Conservation (phyloP, 2,329 filamentous ascomycete genomes). For the Teratosphaeria zuluensis region DNA sequence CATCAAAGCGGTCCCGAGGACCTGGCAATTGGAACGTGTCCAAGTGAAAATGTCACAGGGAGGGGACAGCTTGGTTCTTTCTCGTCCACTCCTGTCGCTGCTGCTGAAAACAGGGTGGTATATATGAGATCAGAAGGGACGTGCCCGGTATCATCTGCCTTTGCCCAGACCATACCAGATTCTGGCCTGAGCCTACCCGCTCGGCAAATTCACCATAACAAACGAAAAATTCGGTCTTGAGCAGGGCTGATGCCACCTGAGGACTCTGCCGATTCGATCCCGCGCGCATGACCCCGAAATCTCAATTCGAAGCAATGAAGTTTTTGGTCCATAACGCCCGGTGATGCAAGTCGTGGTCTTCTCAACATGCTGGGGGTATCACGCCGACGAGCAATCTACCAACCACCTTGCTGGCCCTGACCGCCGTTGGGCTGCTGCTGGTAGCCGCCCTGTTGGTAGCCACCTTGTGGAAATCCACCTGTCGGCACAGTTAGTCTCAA, state of each 20-base stretch:
- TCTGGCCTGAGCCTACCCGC: not conserved
- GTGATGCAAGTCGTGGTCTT: not conserved
- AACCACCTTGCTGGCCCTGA: slow-evolving; percentile 10
- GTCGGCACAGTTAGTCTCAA: slow-evolving; percentile 2
- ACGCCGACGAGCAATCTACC: slow-evolving; percentile 1
- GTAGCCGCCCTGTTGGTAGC: slow-evolving; percentile 19
- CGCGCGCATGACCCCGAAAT: not conserved
- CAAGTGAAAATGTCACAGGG: not conserved
- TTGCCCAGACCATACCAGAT: not conserved
- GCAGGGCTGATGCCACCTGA: not conserved
- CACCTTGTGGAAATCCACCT: slow-evolving; percentile 21
- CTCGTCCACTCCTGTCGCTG: not conserved
- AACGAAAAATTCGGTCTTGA: not conserved
- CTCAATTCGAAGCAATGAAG: not conserved
- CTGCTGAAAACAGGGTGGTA: not conserved
- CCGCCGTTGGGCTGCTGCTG: slow-evolving; percentile 14
- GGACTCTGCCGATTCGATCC: not conserved
- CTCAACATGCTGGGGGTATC: not conserved
- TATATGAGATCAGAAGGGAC: not conserved
- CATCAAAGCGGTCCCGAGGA: not conserved
- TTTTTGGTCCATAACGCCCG: not conserved
- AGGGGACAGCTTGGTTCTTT: not conserved
- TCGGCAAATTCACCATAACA: not conserved
- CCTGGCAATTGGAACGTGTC: not conserved
- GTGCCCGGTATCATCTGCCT: not conserved